Base-by-base conservation (phyloP, 768 basidiomycete species). In the Hericium rajendrae region DNA sequence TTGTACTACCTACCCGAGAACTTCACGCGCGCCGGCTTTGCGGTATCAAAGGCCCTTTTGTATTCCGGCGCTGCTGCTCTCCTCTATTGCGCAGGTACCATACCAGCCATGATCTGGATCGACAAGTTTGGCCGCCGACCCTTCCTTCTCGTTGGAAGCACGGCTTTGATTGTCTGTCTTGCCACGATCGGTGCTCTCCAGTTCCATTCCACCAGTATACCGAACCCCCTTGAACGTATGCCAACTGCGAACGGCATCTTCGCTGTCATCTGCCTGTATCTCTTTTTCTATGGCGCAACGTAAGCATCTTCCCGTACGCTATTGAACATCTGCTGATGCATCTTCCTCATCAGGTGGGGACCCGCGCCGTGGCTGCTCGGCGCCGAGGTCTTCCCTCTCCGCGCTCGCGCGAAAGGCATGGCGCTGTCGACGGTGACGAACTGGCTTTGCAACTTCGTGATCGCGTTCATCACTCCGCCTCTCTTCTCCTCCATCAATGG, bases 1-100 rank as follows among this genome's bases (percentile, higher is more conserved):
- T 70, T 83, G 24, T 83, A 83, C 62, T 82, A 79, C 64, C 70
- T 83, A 11, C 81, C 81, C 9, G 75, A 75, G 57, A 79, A 76
- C 58, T 69, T 81, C 58, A 73, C 75, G 4, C 74, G 77, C 20
- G 76, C 79, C 2, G 78, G 80, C 12, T 79, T 80, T 68, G 69
- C 68, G 22, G 68, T 74, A 41, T 65, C 72, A 24, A 72, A 68
- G 8, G 72, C 78, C 10, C 65, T 80, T 48, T 70, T 80, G 51
- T 79, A 74, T 59, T 72, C 78, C 2, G 74, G 75, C 28, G 72
- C 73, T 20, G 78, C 77, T 57, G 73, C 78, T 15, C 56, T 80
- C 16, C 61, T 81, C 16, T 80, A 78, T 53, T 78, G 76, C 58
- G 67, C 71, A 16, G 80, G 74, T 28, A 78, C 79, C 18, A 68